Evolutionary conservation across 1,284 basidiomycete species (phyloP), one percentile per base, ranked within the genome.

Genomic region (Phellopilus nigrolimitatus): DNA sequence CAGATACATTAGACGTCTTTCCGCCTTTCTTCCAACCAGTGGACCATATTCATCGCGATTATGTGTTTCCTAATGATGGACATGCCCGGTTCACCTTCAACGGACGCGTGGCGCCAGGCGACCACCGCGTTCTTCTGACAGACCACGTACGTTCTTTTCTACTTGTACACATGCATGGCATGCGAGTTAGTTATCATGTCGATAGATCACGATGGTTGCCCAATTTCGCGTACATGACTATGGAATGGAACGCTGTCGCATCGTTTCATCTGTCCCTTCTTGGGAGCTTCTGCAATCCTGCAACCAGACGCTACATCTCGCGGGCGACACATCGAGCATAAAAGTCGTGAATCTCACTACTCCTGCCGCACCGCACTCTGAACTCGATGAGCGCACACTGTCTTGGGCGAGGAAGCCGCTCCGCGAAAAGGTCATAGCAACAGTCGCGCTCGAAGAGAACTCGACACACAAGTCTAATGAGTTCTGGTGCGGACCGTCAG

Each of bases 161-260:
- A 22, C 42, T 17, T 30, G 28, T n/a, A 8, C 13, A 22, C 17
- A 19, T 15, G 33, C n/a, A 10, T 50, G 9, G 5, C 0, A n/a
- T 22, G n/a, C 7, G 30, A 27, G 7, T n/a, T 47, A 24, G 27
- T 25, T 43, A 15, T 28, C 8, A 24, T 21, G n/a, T 19, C 9
- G 27, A 10, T 25, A 55, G 53, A 50, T 55, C 12, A 47, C 49
- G n/a, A 55, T 55, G 53, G 27, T 55, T 31, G 49, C 49, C 30
- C 53, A 55, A 34, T 55, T 55, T 24, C 53, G 49, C 30, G 53
- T 55, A 5, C 53, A 51, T 17, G 53, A 55, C 44, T 55, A 51
- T 30, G 53, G 53, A 8, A 55, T 55, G 53, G 53, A 55, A 21
- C 53, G 53, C 13, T 55, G 53, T 25, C 34, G 49, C 1, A 30